These are phyloP conservation scores for Penicillium crystallinum DNA, from an alignment of 495 filamentous ascomycete genomes.

Conservation along the genomic window DNA sequence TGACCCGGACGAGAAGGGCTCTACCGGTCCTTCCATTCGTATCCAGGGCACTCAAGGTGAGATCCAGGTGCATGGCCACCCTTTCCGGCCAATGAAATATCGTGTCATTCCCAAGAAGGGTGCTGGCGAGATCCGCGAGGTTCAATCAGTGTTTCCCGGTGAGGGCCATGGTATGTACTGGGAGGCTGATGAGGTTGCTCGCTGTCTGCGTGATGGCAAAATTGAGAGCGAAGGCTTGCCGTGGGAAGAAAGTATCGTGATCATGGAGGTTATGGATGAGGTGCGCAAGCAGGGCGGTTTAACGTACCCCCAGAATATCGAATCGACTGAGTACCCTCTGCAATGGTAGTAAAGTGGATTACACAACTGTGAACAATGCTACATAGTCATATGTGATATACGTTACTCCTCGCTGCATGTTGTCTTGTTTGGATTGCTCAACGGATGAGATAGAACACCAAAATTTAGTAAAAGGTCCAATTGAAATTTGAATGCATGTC, in stretches of 20 bases:
- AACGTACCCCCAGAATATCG: slow-evolving; percentile 75
- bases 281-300: slow-evolving; percentile 72
- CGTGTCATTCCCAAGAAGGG: slow-evolving; percentile 48
- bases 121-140: slow-evolving; percentile 46
- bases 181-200: slow-evolving; percentile 87
- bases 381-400: not conserved
- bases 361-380: no score
- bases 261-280: slow-evolving; percentile 95
- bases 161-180: slow-evolving; percentile 86
- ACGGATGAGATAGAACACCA: not conserved
- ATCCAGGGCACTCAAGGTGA: slow-evolving; percentile 86
- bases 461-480: not conserved
- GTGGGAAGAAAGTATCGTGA: slow-evolving; percentile 79
- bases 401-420: not conserved
- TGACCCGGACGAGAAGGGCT: slow-evolving; percentile 59
- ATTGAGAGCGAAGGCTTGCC: slow-evolving; percentile 67
- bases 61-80: slow-evolving; percentile 72
- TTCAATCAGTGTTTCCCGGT: slow-evolving; percentile 59
- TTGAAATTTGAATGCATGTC: slow-evolving; percentile 5
- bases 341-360: no score
- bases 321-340: slow-evolving; percentile 63
- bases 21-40: slow-evolving; percentile 62
- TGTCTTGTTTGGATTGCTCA: not conserved
- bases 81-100: slow-evolving; percentile 65
- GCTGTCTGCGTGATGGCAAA: slow-evolving; percentile 78